Base-by-base conservation (phyloP, 2,329 filamentous ascomycete species). In the Elsinoe perseae region DNA sequence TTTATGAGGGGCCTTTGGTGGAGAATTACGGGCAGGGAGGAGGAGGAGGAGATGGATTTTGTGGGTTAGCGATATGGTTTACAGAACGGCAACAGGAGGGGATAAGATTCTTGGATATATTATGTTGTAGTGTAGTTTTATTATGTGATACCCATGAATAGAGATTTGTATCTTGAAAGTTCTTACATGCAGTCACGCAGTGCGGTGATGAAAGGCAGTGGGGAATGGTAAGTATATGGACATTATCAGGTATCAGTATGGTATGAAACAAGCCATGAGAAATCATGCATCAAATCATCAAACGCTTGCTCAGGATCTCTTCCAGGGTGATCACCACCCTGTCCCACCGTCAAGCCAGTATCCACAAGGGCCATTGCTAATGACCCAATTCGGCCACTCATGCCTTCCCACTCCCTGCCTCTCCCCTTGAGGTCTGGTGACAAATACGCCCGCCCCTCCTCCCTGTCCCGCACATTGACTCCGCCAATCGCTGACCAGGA, bases 1-100 rank as follows among this genome's bases (percentile, higher is more conserved):
- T 76, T 95, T 2, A 69, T 95, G 21, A 90, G 89, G 1, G 84
- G 79, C 60, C 74, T 73, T 5, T 93, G 53, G 53, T 44, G 40
- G 38, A 44, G 40, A 12, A 14, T 56, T 3, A 56, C 25, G 40
- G 53, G 53, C n/a, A 25, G 85, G 83, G 30, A 32, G 48, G 72
- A 78, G 38, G 69, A 69, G 40, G 70, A 75, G 2, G 72, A 74
- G 25, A 38, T 56, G 53, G 53, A 56, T 44, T 56, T 56, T 44
- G 53, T 27, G 8, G 53, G 53, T 14, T 56, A 23, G 28, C 6
- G 28, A 12, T 9, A 36, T 36, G 32, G 10, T 9, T 3, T 9
- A 14, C 4, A 14, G 32, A 36, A 14, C 9, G 25, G 16, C 21
- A 28, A 28, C 4, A 42, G 14, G 34, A 20, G 28, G 48, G 43